A percentile compares a stretch with the other conserved stretches of the same genome.
Conservation (phyloP, 202 grass and related monocot genomes). For the Alloteropsis angusta region DNA sequence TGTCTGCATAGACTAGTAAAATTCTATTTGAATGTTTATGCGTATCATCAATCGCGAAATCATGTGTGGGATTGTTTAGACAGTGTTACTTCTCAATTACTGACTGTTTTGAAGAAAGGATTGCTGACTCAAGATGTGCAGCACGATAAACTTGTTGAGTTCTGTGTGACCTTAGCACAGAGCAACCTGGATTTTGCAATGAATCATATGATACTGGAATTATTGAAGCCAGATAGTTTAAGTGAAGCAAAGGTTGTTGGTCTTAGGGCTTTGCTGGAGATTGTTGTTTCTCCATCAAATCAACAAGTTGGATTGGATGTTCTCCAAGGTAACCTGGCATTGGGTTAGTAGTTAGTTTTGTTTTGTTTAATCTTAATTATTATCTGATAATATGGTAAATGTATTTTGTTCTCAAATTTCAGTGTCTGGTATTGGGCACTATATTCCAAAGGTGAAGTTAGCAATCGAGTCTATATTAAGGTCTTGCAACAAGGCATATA, state of each 20-base stretch:
- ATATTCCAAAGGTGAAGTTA: constrained; percentile 86
- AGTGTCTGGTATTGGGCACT: constrained; percentile 65
- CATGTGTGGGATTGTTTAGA: constrained; percentile 90
- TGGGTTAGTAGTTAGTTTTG: background rate
- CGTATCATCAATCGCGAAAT: constrained; percentile 66
- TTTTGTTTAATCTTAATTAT: constrained; percentile 10
- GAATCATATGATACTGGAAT: constrained; percentile 98
- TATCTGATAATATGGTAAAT: background rate
- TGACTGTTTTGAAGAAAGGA: constrained; percentile 82
- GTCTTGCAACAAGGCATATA: constrained; percentile 87
- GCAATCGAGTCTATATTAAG: constrained; percentile 90
- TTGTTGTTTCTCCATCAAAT: constrained; percentile 83
- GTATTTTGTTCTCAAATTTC: constrained; percentile 28
- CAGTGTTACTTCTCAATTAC: constrained; percentile 90
- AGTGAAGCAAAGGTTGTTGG: constrained; percentile 99
- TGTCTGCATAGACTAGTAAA: constrained; percentile 93
- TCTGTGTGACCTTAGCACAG: constrained; percentile 85
- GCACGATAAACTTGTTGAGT: constrained; percentile 97
- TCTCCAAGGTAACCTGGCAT: constrained; percentile 54
- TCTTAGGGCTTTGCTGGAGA: constrained; percentile 80
- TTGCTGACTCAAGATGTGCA: constrained; percentile 92
- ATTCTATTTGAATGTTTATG: constrained; percentile 97
- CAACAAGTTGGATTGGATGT: constrained; percentile 71
- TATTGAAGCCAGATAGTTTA: constrained; percentile 80
- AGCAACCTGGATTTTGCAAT: constrained; percentile 90